Percentiles rank a stretch among this genome's conserved stretches.
Conservation (phyloP, 2,329 filamentous ascomycete species). For the Cordyceps farinosa region DNA sequence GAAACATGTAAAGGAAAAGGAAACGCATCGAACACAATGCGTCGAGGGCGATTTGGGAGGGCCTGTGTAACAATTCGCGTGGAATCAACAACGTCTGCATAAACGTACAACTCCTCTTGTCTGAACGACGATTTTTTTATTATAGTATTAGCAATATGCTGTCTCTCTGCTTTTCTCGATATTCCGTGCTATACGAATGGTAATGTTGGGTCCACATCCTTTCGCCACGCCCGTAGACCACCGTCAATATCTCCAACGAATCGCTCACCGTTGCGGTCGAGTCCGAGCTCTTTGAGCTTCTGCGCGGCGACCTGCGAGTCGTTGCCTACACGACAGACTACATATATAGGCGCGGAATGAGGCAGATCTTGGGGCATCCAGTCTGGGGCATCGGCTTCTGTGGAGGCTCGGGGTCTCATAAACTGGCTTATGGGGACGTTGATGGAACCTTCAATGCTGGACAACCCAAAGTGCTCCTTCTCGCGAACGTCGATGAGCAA, state of each 20-base stretch:
- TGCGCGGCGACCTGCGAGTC: slow-evolving; percentile 70
- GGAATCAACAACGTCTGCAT: slow-evolving; percentile 18
- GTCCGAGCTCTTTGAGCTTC: slow-evolving; percentile 60
- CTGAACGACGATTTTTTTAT: slow-evolving; percentile 23
- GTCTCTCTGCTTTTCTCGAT: not conserved
- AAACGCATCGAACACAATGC: slow-evolving; percentile 17
- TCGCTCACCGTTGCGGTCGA: slow-evolving; percentile 49
- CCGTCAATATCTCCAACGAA: slow-evolving; percentile 67
- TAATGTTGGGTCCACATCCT: slow-evolving; percentile 57
- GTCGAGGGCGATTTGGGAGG: slow-evolving; percentile 14
- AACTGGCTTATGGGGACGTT: slow-evolving; percentile 62
- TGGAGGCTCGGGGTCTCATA: slow-evolving; percentile 38
- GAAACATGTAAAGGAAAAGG: slow-evolving; percentile 9
- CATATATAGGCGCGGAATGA: slow-evolving; percentile 56
- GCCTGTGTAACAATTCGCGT: slow-evolving; percentile 15
- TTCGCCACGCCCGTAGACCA: slow-evolving; percentile 70
- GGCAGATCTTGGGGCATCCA: slow-evolving; percentile 40
- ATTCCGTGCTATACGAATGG: slow-evolving; percentile 44
- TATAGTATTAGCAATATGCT: slow-evolving; percentile 7
- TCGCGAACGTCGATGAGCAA: slow-evolving; percentile 81
- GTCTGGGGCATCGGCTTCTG: slow-evolving; percentile 22
- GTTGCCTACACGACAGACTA: slow-evolving; percentile 72
- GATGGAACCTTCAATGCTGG: slow-evolving; percentile 68
- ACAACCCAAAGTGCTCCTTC: slow-evolving; percentile 78
- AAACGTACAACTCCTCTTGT: slow-evolving; percentile 27